Evolutionary conservation across 345 rosid species (phyloP).

Genomic region (Citrus reticulata): DNA sequence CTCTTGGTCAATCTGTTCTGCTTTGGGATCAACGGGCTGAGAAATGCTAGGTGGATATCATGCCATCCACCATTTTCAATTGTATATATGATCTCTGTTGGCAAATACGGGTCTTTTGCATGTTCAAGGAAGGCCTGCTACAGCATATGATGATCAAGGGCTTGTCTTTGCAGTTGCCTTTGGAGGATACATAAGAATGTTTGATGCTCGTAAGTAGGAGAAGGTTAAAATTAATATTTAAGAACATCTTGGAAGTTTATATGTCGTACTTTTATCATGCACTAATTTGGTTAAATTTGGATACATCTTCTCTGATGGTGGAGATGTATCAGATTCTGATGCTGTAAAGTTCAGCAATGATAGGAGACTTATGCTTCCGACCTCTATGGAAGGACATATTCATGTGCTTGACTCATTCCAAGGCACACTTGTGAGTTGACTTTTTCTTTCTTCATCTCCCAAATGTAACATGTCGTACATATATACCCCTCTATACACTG

Average conservation of each 20-base stretch:
- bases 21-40: conserved; percentile 98
- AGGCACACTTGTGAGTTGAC: conserved; percentile 69
- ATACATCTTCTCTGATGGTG: conserved; percentile 76
- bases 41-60: conserved; percentile 72
- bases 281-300: conserved; percentile 13
- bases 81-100: conserved; percentile 5
- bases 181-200: conserved; percentile 92
- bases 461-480: neutral
- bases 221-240: conserved; percentile 46
- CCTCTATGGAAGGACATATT: conserved; percentile 85
- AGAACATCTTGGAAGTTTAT: neutral
- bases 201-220: conserved; percentile 88
- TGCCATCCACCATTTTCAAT: conserved; percentile 4
- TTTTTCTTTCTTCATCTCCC: neutral
- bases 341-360: conserved; percentile 87
- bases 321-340: conserved; percentile 79
- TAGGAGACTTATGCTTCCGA: conserved; percentile 87
- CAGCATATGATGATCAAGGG: conserved; percentile 95
- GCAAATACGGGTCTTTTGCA: conserved; percentile 57
- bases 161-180: conserved; percentile 84
- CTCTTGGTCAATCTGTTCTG: conserved; percentile 90
- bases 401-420: conserved; percentile 89
- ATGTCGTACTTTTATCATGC: neutral
- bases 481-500: too few relatives aligned
- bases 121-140: conserved; percentile 91